Evolutionary conservation across 176 grass and related monocot genomes (phyloP).

Genomic region (Chloris gayana): DNA sequence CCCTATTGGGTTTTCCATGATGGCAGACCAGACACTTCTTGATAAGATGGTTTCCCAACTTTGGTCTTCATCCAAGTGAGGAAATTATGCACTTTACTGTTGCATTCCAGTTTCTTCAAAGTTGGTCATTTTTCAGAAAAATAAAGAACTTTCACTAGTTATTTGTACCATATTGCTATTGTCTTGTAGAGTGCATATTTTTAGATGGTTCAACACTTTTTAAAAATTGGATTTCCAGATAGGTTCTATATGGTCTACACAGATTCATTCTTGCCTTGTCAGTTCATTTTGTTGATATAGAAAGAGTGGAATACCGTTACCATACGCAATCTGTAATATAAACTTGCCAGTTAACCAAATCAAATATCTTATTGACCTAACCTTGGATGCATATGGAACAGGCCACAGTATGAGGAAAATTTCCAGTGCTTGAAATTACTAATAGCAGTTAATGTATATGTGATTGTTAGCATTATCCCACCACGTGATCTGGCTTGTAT

Average conservation of each 20-base stretch:
- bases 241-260: neutral
- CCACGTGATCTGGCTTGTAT: neutral
- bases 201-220: neutral
- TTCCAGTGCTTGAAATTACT: neutral
- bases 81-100: neutral
- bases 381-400: neutral
- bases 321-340: neutral
- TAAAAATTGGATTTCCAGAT: neutral
- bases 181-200: conserved; percentile 1
- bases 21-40: conserved; percentile 61
- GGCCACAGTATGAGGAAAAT: neutral
- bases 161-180: neutral
- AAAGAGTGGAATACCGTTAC: neutral
- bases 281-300: neutral
- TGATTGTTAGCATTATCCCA: neutral
- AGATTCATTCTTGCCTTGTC: neutral
- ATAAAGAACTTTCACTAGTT: neutral
- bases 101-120: neutral
- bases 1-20: conserved; percentile 9
- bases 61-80: conserved; percentile 68
- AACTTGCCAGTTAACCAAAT: neutral
- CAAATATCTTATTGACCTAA: neutral
- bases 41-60: conserved; percentile 78
- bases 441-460: neutral
- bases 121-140: conserved; percentile 19